Evolutionary conservation across 2,329 filamentous ascomycete species (phyloP).

Genomic region (Gliomastix tumulicola): DNA sequence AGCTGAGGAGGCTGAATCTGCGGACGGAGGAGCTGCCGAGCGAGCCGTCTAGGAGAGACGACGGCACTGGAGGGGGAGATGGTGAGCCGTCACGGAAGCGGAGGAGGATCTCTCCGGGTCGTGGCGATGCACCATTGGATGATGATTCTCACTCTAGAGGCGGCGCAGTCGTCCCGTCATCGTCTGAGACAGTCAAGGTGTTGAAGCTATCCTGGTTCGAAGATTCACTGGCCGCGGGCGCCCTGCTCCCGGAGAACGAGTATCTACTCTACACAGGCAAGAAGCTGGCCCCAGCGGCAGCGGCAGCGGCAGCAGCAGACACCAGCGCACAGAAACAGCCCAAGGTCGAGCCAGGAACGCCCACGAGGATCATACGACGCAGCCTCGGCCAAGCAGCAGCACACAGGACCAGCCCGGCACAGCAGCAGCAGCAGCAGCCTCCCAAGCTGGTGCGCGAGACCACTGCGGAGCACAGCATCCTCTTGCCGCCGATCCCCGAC

Average conservation of each 20-base stretch:
- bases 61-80: neutral
- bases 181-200: conserved; percentile 34
- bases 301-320: too few species aligned
- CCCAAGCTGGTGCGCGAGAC: conserved; percentile 54
- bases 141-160: too few species aligned
- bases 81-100: neutral
- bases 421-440: conserved; percentile 13
- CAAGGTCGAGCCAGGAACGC: neutral
- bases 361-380: neutral
- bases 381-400: neutral
- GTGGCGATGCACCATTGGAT: neutral
- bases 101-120: conserved; percentile 2
- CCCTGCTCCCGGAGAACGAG: conserved; percentile 36
- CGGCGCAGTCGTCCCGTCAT: neutral
- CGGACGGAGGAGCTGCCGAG: conserved; percentile 37
- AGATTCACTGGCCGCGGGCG: conserved; percentile 38
- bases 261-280: conserved; percentile 50
- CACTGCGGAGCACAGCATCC: conserved; percentile 69
- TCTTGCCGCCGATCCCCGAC: conserved; percentile 59
- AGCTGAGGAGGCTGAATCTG: conserved; percentile 64
- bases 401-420: neutral
- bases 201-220: conserved; percentile 53
- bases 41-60: neutral
- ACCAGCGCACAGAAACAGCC: neutral
- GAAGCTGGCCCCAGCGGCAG: conserved; percentile 18